Evolutionary conservation across 805 yeast species (phyloP).

Genomic region (Candida easanensis): DNA sequence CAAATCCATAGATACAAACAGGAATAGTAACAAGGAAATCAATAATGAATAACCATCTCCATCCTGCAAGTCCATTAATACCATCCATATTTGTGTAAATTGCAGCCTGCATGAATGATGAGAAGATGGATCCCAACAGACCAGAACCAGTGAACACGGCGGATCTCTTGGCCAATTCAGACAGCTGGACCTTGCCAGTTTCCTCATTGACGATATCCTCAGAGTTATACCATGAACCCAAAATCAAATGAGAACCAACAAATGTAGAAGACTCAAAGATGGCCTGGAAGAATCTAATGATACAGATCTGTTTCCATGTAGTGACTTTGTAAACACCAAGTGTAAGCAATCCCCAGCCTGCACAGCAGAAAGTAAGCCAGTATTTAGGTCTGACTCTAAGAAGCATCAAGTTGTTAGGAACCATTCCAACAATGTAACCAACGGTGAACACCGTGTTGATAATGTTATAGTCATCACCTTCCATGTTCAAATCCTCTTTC

Average conservation of each 20-base stretch:
- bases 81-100: slow-evolving; percentile 42
- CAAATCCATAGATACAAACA: slow-evolving; percentile 51
- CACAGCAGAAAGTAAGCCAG: slow-evolving; percentile 52
- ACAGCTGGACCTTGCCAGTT: slow-evolving; percentile 28
- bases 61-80: slow-evolving; percentile 46
- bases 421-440: slow-evolving; percentile 59
- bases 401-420: slow-evolving; percentile 57
- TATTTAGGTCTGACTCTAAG: slow-evolving; percentile 52
- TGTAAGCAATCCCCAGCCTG: slow-evolving; percentile 56
- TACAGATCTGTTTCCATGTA: slow-evolving; percentile 48
- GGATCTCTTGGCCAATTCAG: slow-evolving; percentile 47
- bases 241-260: slow-evolving; percentile 50
- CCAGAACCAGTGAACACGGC: slow-evolving; percentile 57
- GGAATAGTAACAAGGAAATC: slow-evolving; percentile 60
- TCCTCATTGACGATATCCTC: slow-evolving; percentile 28
- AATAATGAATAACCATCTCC: slow-evolving; percentile 66
- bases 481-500: slow-evolving; percentile 51
- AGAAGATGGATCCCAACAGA: slow-evolving; percentile 50
- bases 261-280: slow-evolving; percentile 57
- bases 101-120: slow-evolving; percentile 53
- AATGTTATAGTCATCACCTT: slow-evolving; percentile 48
- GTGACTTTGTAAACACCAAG: slow-evolving; percentile 48
- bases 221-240: slow-evolving; percentile 53
- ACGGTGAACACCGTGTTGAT: slow-evolving; percentile 55
- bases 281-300: slow-evolving; percentile 58